Conservation (phyloP, 176 grass and related monocot genomes). For the Carex littledalei region DNA sequence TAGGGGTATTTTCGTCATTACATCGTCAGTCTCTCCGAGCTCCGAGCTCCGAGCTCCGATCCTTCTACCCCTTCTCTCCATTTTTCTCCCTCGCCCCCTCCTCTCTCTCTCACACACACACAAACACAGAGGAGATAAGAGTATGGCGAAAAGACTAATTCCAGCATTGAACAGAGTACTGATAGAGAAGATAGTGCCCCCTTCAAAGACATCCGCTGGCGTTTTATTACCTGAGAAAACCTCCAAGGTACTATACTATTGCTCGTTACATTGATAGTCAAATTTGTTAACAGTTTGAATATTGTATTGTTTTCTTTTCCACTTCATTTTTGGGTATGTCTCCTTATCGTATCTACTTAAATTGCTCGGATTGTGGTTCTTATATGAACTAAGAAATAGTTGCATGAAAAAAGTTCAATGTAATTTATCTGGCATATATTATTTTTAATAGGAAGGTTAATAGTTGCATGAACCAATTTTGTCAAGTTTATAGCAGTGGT, state of each 20-base stretch:
- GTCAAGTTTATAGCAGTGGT: neutral
- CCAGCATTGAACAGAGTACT: slow-evolving; percentile 15
- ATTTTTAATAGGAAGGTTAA: too few relatives aligned
- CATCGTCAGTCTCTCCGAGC: too few relatives aligned
- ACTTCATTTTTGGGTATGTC: neutral
- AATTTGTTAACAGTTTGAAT: too few relatives aligned
- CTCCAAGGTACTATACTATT: slow-evolving; percentile 4
- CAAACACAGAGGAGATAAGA: neutral
- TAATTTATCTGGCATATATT: too few relatives aligned
- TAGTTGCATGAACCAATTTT: neutral
- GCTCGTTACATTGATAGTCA: neutral
- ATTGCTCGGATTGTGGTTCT: too few relatives aligned
- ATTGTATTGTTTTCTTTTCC: neutral
- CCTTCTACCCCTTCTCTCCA: too few relatives aligned
- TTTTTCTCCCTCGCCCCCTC: neutral
- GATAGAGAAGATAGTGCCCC: slow-evolving; percentile 16
- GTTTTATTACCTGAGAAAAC: slow-evolving; percentile 19
- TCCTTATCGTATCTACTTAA: too few relatives aligned
- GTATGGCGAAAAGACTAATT: slow-evolving; percentile 1
- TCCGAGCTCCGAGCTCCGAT: too few relatives aligned
- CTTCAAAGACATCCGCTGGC: slow-evolving; percentile 5
- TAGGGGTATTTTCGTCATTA: too few relatives aligned
- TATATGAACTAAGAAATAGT: too few relatives aligned
- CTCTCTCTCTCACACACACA: neutral
- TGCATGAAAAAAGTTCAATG: too few relatives aligned